phyloP scores from a whole-genome alignment of 176 grass and related monocot genomes.

The Oropetium thomaeum region DNA sequence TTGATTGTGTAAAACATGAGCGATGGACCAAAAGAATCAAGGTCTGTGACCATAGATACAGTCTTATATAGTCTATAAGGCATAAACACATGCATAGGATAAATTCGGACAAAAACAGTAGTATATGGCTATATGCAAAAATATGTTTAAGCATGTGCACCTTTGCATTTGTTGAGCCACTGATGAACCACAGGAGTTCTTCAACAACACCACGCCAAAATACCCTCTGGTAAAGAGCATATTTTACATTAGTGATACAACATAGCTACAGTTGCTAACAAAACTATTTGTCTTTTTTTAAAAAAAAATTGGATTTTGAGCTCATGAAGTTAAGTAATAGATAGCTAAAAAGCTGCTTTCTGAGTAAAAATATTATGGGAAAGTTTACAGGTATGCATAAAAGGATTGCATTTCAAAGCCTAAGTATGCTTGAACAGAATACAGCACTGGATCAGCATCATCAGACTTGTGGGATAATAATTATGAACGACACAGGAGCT shows the following conservation, averaged over 20 bases:
- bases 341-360: background rate
- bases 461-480: background rate
- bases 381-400: background rate
- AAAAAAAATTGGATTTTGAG: background rate
- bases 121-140: background rate
- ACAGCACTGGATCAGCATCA: background rate
- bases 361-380: background rate
- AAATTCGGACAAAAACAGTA: background rate
- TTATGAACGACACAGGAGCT: background rate
- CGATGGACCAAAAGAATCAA: background rate
- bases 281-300: no score
- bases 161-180: conserved; percentile 84
- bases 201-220: conserved; percentile 88
- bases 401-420: background rate
- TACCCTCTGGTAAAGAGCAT: conserved; percentile 56
- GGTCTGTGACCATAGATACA: background rate
- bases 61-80: no score
- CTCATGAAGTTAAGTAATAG: background rate
- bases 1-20: background rate
- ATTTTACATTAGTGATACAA: conserved; percentile 1
- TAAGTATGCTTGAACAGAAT: background rate
- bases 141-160: conserved; percentile 32
- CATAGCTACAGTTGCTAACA: background rate
- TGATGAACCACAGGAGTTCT: conserved; percentile 94
- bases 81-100: background rate